These are phyloP conservation scores for Xylariales sp. DNA, from an alignment of 2,329 filamentous ascomycete genomes.

Conservation along the genomic window DNA sequence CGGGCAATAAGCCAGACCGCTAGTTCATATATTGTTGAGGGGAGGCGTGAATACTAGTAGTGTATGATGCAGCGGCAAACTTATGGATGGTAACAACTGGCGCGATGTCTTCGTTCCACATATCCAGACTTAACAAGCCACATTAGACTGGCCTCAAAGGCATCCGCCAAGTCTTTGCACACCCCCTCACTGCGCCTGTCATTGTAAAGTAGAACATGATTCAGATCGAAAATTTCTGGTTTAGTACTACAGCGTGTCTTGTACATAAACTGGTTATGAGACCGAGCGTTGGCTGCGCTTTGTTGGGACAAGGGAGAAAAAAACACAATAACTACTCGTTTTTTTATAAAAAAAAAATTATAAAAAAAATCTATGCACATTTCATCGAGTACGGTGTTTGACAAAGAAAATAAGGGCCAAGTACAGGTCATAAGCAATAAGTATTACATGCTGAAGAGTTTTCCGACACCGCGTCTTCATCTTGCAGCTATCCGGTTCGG, in stretches of 20 bases:
- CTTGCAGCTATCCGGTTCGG: slow-evolving; percentile 39
- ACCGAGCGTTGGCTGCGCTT: not conserved
- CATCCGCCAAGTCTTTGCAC: slow-evolving; percentile 1
- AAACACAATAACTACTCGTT: slow-evolving; percentile 22
- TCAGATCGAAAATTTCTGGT: not conserved
- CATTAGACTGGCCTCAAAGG: not conserved
- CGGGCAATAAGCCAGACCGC: slow-evolving; percentile 35
- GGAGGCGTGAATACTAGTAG: slow-evolving; percentile 10
- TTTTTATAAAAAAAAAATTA: not conserved
- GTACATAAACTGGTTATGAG: not conserved
- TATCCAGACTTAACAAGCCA: not conserved
- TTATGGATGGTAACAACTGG: slow-evolving; percentile 19
- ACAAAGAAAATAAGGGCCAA: slow-evolving; percentile 50
- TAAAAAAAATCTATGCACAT: slow-evolving; percentile 42
- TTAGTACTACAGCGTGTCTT: not conserved
- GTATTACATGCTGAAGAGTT: slow-evolving; percentile 63
- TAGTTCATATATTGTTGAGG: slow-evolving; percentile 26
- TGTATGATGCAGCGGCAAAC: slow-evolving; percentile 27
- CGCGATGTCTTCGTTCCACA: slow-evolving; percentile 22
- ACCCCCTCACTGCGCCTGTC: slow-evolving; percentile 10
- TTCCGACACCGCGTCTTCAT: slow-evolving; percentile 48
- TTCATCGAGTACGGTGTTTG: slow-evolving; percentile 47
- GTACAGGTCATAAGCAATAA: slow-evolving; percentile 55
- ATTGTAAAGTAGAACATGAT: not conserved
- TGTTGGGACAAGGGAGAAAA: slow-evolving; percentile 4